Evolutionary conservation across 768 basidiomycete genomes (phyloP), one percentile per base, ranked within the genome.

Genomic region (Leccinum subtestaceum): DNA sequence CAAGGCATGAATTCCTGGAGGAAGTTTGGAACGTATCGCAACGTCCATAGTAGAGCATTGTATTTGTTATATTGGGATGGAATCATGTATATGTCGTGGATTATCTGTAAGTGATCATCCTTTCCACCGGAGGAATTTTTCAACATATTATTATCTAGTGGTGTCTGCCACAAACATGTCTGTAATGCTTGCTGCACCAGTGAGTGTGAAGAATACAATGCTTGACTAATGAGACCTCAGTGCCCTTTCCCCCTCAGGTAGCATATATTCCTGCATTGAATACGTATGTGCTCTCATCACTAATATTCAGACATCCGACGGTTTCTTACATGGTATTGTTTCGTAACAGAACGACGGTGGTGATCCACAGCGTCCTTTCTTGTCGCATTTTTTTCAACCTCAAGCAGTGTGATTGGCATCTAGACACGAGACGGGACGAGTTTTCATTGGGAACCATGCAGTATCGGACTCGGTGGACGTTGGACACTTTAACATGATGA

Each of bases 61-160:
- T 61, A 56, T 45, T 67, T 60, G 9, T 45, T 70, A 2, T 70
- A 70, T 46, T 65, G 67, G 70, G 70, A 67, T 1, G 70, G 69
- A 10, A 69, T 71, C 46, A n/a, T 61, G 55, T 70, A 71, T n/a
- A 70, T 70, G 67, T 56, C 53, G 46, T 60, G 65, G 45, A 43
- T 65, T 11, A 71, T 69, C n/a, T 2, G 69, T 71, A 27, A 50
- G 63, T 2, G 12, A 34, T 10, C 13, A 21, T 8, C 12, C 5
- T 52, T 19, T 8, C 11, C 9, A 4, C 21, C 6, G 11, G 17
- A n/a, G 12, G n/a, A 8, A 2, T 6, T 61, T 21, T 9, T 40
- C 17, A 54, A 53, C n/a, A 43, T 21, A 29, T 48, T 0, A 32
- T 40, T 9, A 3, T 17, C 7, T 17, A 70, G 67, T 56, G 4